Percentiles rank a stretch among this genome's conserved stretches.
phyloP scores from a whole-genome alignment of 345 rosid species.

The Chamaenerion angustifolium region DNA sequence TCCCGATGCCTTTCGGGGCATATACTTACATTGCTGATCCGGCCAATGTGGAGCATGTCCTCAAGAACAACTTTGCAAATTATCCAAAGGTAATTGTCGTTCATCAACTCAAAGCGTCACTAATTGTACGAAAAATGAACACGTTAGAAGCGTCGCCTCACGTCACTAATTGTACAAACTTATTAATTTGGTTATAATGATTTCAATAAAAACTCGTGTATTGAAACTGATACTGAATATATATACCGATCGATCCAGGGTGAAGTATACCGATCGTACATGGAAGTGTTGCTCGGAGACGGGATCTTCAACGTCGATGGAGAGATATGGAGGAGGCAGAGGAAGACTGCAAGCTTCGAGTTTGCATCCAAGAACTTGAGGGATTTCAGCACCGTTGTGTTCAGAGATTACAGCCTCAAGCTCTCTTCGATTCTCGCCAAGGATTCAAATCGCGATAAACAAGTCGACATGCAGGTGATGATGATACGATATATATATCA shows the following conservation, averaged over 20 bases:
- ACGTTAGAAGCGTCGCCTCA: too few species aligned
- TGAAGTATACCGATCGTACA: slow-evolving; percentile 75
- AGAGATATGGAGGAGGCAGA: slow-evolving; percentile 78
- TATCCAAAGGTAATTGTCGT: slow-evolving; percentile 69
- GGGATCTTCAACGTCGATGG: slow-evolving; percentile 91
- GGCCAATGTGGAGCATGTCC: slow-evolving; percentile 74
- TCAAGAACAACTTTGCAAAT: slow-evolving; percentile 70
- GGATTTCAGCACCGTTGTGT: slow-evolving; percentile 78
- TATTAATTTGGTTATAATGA: too few species aligned
- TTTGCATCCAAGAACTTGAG: slow-evolving; percentile 91
- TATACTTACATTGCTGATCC: slow-evolving; percentile 95
- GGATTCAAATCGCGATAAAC: slow-evolving; percentile 33
- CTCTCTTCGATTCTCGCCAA: slow-evolving; percentile 51
- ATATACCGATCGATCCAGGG: slow-evolving; percentile 25
- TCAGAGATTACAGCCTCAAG: slow-evolving; percentile 71
- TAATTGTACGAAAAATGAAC: too few species aligned
- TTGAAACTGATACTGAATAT: too few species aligned
- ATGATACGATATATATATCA: neutral
- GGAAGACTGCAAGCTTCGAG: slow-evolving; percentile 92
- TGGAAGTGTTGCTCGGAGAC: slow-evolving; percentile 87
- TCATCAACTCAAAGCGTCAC: too few species aligned
- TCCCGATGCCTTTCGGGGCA: slow-evolving; percentile 78
- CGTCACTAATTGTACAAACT: too few species aligned
- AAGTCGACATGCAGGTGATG: slow-evolving; percentile 83
- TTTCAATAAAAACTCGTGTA: too few species aligned